Base-by-base conservation (phyloP, 139 green algal genomes). In the Chlorella vulgaris region DNA sequence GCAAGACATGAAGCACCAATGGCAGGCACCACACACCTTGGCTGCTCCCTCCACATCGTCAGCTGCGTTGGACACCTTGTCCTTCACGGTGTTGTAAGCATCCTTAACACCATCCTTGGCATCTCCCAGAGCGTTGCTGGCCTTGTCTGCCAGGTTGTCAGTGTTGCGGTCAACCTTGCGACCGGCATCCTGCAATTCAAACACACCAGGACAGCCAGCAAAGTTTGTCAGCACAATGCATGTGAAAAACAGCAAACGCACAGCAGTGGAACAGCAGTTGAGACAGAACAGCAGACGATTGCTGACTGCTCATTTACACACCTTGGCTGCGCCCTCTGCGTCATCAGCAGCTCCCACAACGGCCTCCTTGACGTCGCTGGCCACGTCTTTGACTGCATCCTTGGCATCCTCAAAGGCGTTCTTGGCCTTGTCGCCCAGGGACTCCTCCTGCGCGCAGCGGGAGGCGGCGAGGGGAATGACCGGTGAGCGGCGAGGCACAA, bases 351-450 rank as follows among this genome's bases (percentile, higher is more conserved):
- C 66, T 26, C 66, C 77, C 13, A 7, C 2, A 26, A 76, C 76
- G 3, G 42, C 39, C 7, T 83, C 77, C 77, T 83, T 83, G 1
- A 74, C 77, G 1, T 55, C 68, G 15, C 62, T 68, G 4, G 77
- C 74, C 7, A 58, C 74, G 5, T 80, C 74, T 38, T 38, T 60
- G n/a, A 68, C 73, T 2, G 40, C 28, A 0, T 68, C 29, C 63
- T 65, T 75, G 19, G 39, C 76, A 6, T 19, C n/a, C 4, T 81
- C 58, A 3, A 74, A 47, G 3, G 38, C 40, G 10, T 69, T 28
- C 65, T 86, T 86, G 62, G 74, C 82, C 43, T 82, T 81, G 69
- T 83, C 82, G 36, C 3, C 21, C 18, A 86, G 19, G 33, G 71
- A 82, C 61, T 86, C 82, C 21, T 86, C 82, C 73, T 86, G 73